Percentiles rank a stretch among this genome's conserved stretches.
Evolutionary conservation across 805 yeast genomes (phyloP).

Genomic region (Metschnikowia peoriensis): DNA sequence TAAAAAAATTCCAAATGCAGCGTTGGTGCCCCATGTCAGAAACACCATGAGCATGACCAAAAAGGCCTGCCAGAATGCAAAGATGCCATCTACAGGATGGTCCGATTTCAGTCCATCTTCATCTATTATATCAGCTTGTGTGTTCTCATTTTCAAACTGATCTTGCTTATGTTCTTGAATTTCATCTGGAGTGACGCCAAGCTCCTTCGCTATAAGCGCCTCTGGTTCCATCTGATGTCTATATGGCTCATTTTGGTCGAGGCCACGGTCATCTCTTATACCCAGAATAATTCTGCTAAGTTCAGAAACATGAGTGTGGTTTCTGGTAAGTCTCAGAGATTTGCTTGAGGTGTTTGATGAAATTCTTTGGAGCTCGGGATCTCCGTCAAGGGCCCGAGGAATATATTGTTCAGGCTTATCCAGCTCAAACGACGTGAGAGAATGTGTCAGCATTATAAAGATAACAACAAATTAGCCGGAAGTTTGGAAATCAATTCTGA

Average conservation of each 20-base stretch:
- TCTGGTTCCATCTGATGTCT: conserved; percentile 14
- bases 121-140: neutral
- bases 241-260: conserved; percentile 14
- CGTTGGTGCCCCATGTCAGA: conserved; percentile 58
- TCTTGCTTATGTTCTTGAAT: neutral
- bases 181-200: conserved; percentile 2
- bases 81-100: conserved; percentile 18
- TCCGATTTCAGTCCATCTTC: conserved; percentile 3
- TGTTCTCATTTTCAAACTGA: neutral
- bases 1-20: conserved; percentile 58
- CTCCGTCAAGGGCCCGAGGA: conserved; percentile 8
- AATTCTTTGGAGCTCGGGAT: conserved; percentile 1
- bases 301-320: conserved; percentile 14
- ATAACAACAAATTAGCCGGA: neutral
- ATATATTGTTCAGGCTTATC: conserved; percentile 7
- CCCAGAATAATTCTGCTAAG: conserved; percentile 17
- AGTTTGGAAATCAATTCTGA: neutral
- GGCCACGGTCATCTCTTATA: conserved; percentile 18
- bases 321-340: conserved; percentile 10
- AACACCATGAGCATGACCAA: conserved; percentile 39
- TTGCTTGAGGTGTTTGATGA: conserved; percentile 6
- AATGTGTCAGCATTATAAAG: conserved; percentile 6
- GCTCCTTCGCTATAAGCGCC: conserved; percentile 11
- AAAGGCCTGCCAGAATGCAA: conserved; percentile 22
- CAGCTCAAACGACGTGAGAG: conserved; percentile 7